Conservation (phyloP, 2,329 filamentous ascomycete genomes). For the Plenodomus lindquistii region DNA sequence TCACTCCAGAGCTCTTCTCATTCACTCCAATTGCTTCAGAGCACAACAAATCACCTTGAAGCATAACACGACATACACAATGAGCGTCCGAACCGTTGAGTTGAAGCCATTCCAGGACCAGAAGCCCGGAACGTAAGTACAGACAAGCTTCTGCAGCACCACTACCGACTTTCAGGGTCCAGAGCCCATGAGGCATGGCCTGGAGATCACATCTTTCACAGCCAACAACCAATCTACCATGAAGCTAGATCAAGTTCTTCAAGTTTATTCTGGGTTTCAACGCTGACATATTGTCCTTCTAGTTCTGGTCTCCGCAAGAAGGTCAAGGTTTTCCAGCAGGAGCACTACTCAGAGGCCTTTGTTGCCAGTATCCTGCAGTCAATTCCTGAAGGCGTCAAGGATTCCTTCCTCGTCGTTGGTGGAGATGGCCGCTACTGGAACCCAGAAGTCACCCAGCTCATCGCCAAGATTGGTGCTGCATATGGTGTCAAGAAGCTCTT, state of each 20-base stretch:
- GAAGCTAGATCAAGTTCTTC: slow-evolving; percentile 1
- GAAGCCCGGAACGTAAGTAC: slow-evolving; percentile 96
- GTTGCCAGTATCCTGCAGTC: slow-evolving; percentile 91
- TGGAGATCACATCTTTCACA: neutral
- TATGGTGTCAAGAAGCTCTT: slow-evolving; percentile 99
- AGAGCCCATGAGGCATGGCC: neutral
- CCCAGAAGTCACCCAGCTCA: slow-evolving; percentile 92
- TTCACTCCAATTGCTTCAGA: slow-evolving; percentile 25
- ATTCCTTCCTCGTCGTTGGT: slow-evolving; percentile 90
- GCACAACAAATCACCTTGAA: slow-evolving; percentile 25
- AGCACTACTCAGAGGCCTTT: slow-evolving; percentile 95
- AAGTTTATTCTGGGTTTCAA: neutral
- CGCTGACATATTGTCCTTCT: slow-evolving; percentile 6
- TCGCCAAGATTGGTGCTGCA: slow-evolving; percentile 94
- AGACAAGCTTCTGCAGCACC: neutral
- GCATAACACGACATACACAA: slow-evolving; percentile 23
- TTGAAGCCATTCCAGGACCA: slow-evolving; percentile 90
- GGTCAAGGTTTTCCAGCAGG: slow-evolving; percentile 95
- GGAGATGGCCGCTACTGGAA: slow-evolving; percentile 98
- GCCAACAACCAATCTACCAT: neutral
- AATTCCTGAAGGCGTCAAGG: slow-evolving; percentile 90
- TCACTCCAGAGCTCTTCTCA: neutral
- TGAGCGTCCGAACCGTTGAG: slow-evolving; percentile 79
- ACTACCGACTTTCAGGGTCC: neutral
- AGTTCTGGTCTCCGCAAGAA: slow-evolving; percentile 99